Evolutionary conservation across 805 yeast species (phyloP), one percentile per base, ranked within the genome.

Genomic region (Hanseniaspora osmophila): DNA sequence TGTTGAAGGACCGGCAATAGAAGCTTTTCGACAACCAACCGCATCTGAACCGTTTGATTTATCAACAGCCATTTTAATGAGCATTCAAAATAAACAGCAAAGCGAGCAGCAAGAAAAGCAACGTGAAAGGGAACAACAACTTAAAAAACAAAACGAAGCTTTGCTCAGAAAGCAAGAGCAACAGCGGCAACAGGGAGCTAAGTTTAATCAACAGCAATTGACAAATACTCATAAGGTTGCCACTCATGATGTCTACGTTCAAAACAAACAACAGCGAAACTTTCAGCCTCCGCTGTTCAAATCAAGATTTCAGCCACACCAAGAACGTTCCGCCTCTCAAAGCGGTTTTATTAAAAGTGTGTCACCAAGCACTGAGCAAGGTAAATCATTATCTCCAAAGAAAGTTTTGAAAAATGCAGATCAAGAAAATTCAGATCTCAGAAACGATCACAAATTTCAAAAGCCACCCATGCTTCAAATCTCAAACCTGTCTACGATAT

Each of bases 41-140:
- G 15, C 13, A 32, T 6, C 13, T 6, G 35, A 32, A 11, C 10
- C 13, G 10, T 46, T 46, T 46, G 48, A 46, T 30, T 29, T 46
- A 10, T 46, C 48, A 4, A 44, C 48, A 30, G 48, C 48, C 10
- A 42, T 45, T 15, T 37, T 46, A 43, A 46, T 46, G 48, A 44
- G 48, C 4, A 40, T 46, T 39, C 45, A 42, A 33, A 35, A 13
- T 10, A 35, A 35, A 18, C 16, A 35, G 16, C 38, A 35, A 16
- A 15, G 16, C n/a, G 38, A 35, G 18, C 18, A n/a, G 18, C 18
- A 13, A n/a, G 38, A 35, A 15, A 35, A n/a, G 15, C 18, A 35
- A 15, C 27, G 27, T 7, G 16, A 16, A 35, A 35, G 38, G 10
- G 38, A 35, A 16, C n/a, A 35, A 35, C 18, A 35, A 35, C 10